Base-by-base conservation (phyloP, 78 protist species). In the Polysphondylium violaceum region DNA sequence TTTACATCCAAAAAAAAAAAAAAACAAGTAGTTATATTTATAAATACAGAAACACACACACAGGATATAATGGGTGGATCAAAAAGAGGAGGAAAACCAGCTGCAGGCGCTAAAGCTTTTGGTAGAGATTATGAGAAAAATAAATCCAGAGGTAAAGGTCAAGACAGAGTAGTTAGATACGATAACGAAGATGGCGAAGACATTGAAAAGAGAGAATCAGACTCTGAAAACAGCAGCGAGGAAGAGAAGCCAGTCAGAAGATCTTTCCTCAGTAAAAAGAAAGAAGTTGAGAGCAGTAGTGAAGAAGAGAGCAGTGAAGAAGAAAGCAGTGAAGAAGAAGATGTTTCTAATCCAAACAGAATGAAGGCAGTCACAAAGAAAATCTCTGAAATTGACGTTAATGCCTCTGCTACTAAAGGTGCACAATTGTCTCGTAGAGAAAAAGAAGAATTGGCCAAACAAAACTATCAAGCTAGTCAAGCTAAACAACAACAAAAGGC, bases 371-470 rank as follows among this genome's bases (percentile, higher is more conserved):
- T 64, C 2, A 69, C 90, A 3, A 83, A 83, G 64, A 83, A 83
- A 31, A 1, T 83, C 4, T 29, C 55, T 59, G 71, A 67, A n/a
- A 19, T 83, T 29, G 40, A 43, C n/a, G 12, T 83, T 6, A 55
- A 43, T 31, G 59, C 51, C 36, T 31, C 51, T 11, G 63, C 12
- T n/a, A 16, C 63, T 56, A 56, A 56, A 56, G 59, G 59, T 47
- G 38, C 53, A 29, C 79, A 83, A 27, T 31, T 83, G 27, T 27
- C 79, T 33, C 74, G 90, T 68, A 67, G 90, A 69, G 79, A 83
- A 69, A 83, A 69, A 74, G 90, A 83, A 69, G 90, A 83, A 50
- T 12, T 83, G 25, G 72, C 71, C 19, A 83, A 68, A 58, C 90
- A 83, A 83, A 58, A 43, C 7, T 55, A 58, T 23, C 27, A 21